phyloP scores from a whole-genome alignment of 2,329 filamentous ascomycete genomes.

The Phoma sp. region DNA sequence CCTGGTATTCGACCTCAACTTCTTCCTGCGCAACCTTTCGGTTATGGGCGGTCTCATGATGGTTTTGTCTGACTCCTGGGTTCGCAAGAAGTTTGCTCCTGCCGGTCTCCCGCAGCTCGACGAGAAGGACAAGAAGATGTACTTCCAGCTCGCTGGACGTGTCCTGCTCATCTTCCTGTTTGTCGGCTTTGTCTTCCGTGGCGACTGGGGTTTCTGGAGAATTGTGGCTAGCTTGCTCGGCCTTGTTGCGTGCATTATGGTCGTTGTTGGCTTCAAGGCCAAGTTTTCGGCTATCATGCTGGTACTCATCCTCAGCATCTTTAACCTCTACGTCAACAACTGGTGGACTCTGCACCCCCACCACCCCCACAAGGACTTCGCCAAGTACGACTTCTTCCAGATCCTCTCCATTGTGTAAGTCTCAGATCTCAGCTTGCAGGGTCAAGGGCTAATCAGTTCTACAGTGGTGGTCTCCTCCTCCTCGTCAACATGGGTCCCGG shows the following conservation, averaged over 20 bases:
- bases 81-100: constrained; percentile 95
- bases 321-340: constrained; percentile 98
- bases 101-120: constrained; percentile 92
- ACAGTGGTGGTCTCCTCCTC: constrained; percentile 84
- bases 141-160: constrained; percentile 96
- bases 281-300: constrained; percentile 97
- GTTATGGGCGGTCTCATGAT: constrained; percentile 97
- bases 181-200: constrained; percentile 93
- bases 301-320: constrained; percentile 92
- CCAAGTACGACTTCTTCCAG: constrained; percentile 99
- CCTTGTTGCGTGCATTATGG: constrained; percentile 94
- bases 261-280: constrained; percentile 98
- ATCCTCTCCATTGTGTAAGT: constrained; percentile 93
- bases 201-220: constrained; percentile 89
- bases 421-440: not conserved
- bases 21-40: constrained; percentile 98
- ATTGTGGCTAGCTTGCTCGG: constrained; percentile 84
- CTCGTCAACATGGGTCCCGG: constrained; percentile 98
- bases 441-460: constrained; percentile 25
- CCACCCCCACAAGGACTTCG: constrained; percentile 99
- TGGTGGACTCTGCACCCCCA: constrained; percentile 99
- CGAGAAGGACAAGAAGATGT: constrained; percentile 99
- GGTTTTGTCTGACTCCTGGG: constrained; percentile 98
- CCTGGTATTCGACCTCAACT: constrained; percentile 98
- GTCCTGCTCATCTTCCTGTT: constrained; percentile 98